Conservation (phyloP, 2,329 filamentous ascomycete genomes). For the Lasiodiplodia sp. region DNA sequence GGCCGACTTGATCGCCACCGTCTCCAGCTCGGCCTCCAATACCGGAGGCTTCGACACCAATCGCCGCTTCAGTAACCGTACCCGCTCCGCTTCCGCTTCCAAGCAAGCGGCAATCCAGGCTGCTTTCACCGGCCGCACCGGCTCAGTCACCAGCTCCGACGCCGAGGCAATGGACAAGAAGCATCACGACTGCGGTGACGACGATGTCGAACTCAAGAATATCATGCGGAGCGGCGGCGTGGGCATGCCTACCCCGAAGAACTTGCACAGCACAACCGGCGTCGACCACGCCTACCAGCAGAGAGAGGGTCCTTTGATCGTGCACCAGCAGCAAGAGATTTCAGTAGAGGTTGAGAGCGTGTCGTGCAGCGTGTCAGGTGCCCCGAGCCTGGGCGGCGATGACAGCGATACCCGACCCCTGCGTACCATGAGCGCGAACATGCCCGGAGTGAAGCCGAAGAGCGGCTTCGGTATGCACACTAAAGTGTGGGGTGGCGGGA, state of each 20-base stretch:
- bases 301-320: background rate
- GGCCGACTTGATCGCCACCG: slow-evolving; percentile 46
- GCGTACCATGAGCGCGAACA: slow-evolving; percentile 3
- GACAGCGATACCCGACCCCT: slow-evolving; percentile 12
- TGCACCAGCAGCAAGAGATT: slow-evolving; percentile 18
- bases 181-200: slow-evolving; percentile 4
- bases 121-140: background rate
- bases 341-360: slow-evolving; percentile 17
- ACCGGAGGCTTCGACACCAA: background rate
- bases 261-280: background rate
- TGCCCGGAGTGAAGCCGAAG: slow-evolving; percentile 7
- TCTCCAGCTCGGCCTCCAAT: slow-evolving; percentile 31
- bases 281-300: background rate
- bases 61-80: background rate
- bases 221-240: slow-evolving; percentile 21
- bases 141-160: slow-evolving; percentile 6
- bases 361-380: background rate
- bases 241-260: background rate
- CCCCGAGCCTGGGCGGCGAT: slow-evolving; percentile 15
- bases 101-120: background rate
- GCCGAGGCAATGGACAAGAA: slow-evolving; percentile 9
- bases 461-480: slow-evolving; percentile 16
- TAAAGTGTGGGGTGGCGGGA: slow-evolving; percentile 6
- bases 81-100: too few relatives aligned
- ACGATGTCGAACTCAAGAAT: slow-evolving; percentile 1